Evolutionary conservation across 345 rosid genomes (phyloP).

Genomic region (Bruguiera gymnorhiza): DNA sequence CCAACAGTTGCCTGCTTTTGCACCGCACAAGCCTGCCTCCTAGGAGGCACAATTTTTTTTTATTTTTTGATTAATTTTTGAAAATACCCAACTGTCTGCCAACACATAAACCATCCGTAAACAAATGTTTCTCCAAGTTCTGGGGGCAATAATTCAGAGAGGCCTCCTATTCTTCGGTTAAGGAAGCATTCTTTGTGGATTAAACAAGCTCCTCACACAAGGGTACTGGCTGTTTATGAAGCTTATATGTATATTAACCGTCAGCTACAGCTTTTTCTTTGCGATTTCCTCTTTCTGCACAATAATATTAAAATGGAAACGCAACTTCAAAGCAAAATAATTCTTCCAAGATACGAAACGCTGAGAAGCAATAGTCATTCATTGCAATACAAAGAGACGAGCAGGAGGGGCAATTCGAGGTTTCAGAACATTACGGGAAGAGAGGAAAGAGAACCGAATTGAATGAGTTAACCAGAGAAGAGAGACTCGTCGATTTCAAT

Average conservation of each 20-base stretch:
- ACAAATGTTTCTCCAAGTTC: neutral
- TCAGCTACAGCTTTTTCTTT: neutral
- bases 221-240: neutral
- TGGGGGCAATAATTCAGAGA: neutral
- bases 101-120: neutral
- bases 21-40: too few relatives aligned
- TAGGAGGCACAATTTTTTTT: too few relatives aligned
- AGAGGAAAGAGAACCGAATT: neutral
- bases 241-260: too few relatives aligned
- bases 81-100: neutral
- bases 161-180: neutral
- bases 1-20: too few relatives aligned
- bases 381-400: neutral
- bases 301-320: neutral
- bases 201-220: neutral
- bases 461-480: conserved; percentile 18
- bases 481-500: conserved; percentile 75
- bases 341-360: neutral
- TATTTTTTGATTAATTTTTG: too few relatives aligned
- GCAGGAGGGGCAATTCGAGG: neutral
- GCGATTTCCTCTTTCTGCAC: neutral
- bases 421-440: neutral
- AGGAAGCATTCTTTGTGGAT: neutral
- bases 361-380: neutral
- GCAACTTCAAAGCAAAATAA: too few relatives aligned